Evolutionary conservation across 148 eudicot genomes (phyloP), one percentile per base, ranked within the genome.

Genomic region (Rhododendron mucronatum): DNA sequence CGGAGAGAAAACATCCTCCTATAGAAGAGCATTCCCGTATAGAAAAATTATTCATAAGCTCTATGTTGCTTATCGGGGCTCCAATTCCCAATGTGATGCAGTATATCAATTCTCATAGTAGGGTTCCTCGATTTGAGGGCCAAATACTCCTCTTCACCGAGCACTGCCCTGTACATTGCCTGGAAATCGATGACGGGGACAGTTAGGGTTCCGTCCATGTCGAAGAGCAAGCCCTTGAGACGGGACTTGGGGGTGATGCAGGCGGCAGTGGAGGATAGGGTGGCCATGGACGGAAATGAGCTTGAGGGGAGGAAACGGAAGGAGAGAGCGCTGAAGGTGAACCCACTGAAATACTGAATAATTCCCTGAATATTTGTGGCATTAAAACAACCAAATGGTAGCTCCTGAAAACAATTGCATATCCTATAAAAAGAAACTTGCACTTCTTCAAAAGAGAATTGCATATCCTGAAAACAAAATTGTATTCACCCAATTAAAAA

Each of bases 201-300:
- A 1, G 99, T 96, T 65, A 95, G 89, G 87, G 99, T 96, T 39
- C 99, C 99, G 88, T 96, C 99, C 98, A 96, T 96, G 96, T 96
- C 99, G 89, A 96, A 96, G 4, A 96, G 97, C 8, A 96, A 93
- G 67, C 99, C 99, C 63, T 94, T 82, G 1, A 96, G 76, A 21
- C 92, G 89, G 21, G 94, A 6, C 84, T 90, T 91, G 53, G 88
- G 7, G 82, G 73, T 5, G 20, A 4, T 18, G 61, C 20, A 16
- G 7, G 57, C 57, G 2, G 67, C 5, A 20, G 59, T 53, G 16
- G 59, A 53, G 20, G 59, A 4, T 53, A 14, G 59, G 59, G 21
- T 57, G 21, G 63, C 16, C 23, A 57, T 57, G 23, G 63, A 57
- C 63, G 7, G 21, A 16, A 57, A 18, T 57, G 18, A 14, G 16